Conservation (phyloP, 331 rosid species). For the Cydonia oblonga region DNA sequence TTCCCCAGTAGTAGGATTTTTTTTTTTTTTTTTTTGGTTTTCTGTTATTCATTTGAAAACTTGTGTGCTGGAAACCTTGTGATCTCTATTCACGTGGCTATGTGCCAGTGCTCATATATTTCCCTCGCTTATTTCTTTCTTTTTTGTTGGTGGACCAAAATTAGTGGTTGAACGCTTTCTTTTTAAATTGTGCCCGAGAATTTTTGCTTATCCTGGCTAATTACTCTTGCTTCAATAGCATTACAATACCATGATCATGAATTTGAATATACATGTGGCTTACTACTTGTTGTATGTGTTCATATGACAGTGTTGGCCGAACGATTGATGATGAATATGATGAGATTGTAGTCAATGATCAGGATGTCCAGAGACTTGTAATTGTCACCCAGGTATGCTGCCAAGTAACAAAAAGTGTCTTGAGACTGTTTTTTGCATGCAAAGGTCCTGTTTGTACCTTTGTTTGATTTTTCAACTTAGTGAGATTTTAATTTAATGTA, state of each 20-base stretch:
- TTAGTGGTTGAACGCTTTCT: background rate
- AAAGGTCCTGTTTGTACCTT: background rate
- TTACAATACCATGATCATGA: background rate
- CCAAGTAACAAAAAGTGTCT: background rate
- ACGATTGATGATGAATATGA: constrained; percentile 86
- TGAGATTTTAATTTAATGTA: background rate
- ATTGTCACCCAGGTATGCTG: constrained; percentile 84
- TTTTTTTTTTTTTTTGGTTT: too few relatives aligned
- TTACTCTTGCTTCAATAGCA: background rate
- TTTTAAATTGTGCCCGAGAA: background rate
- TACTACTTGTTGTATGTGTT: background rate
- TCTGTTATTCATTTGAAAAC: background rate
- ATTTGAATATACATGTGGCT: background rate
- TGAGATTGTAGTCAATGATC: constrained; percentile 62
- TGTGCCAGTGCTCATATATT: background rate
- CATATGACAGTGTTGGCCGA: constrained; percentile 13
- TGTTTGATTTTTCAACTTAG: background rate
- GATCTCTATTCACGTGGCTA: background rate
- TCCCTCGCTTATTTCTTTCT: background rate
- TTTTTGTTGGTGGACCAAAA: background rate
- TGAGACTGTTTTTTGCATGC: background rate
- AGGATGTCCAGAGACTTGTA: constrained; percentile 82
- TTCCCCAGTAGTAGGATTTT: background rate
- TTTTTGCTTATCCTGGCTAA: background rate
- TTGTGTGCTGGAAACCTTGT: background rate